Evolutionary conservation across 768 basidiomycete species (phyloP), one percentile per base, ranked within the genome.

Genomic region (Royoungia palumana): DNA sequence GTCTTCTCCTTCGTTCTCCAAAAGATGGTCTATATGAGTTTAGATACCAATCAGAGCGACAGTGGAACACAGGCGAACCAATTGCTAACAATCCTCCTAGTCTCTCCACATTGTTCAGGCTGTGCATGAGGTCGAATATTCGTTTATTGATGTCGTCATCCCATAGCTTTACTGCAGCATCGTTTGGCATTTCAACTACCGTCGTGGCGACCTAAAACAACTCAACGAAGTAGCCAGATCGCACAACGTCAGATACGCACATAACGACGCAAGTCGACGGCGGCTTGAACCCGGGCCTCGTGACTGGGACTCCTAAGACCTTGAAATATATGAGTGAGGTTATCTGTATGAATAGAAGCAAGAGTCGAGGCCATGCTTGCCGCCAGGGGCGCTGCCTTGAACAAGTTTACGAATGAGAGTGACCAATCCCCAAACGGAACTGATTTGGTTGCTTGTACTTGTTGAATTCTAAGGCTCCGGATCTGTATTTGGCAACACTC

Each of bases 61-160:
- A 10, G 30, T 14, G 21, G 13, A 20, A 22, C 27, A 30, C 20
- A 34, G 25, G 54, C 80, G 55, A 55, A 91, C 92, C 88, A 62
- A 96, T 96, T 20, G 93, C 94, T 46, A 86, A 68, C 28, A 97
- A 72, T 28, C 92, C 94, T 13, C 92, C 94, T 46, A 93, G 79
- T 55, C 89, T 87, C 65, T 94, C 92, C 20, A 76, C 73, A 44
- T 76, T 80, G 61, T 82, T 84, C 62, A 83, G 83, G 59, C 87
- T 89, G 62, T 94, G 90, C 49, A 89, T 85, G 38, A 93, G 77
- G 56, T 88, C 85, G 62, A 92, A 90, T 45, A 94, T 72, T 32
- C 82, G 73, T 53, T 81, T 77, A 63, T 85, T 92, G 57, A 94
- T 86, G 47, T 81, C 82, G 55, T 90, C 86, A 53, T 92, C 88